Conservation (phyloP, 176 grass and related monocot genomes). For the Miscanthus lutarioriparius region DNA sequence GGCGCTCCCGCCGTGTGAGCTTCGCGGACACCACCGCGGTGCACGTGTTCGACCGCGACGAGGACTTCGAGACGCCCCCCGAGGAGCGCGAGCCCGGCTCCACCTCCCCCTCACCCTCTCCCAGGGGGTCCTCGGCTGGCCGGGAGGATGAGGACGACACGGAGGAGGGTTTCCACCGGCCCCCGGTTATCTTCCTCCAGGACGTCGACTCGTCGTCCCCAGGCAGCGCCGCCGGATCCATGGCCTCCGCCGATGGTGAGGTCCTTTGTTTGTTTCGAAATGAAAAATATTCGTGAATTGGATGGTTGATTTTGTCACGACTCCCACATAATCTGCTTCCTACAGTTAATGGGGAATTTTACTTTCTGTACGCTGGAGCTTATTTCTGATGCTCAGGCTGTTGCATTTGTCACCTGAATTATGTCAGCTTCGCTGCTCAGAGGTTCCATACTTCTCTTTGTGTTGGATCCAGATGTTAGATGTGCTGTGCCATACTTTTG, state of each 20-base stretch:
- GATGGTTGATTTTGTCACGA: neutral
- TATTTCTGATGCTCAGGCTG: neutral
- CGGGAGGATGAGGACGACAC: constrained; percentile 45
- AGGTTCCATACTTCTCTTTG: neutral
- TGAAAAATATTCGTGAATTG: neutral
- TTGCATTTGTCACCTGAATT: constrained; percentile 10
- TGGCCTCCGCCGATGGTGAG: constrained; percentile 73
- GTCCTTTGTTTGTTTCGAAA: neutral
- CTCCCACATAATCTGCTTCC: constrained; percentile 6
- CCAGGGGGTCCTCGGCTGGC: constrained; percentile 17
- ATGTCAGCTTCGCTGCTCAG: constrained; percentile 4
- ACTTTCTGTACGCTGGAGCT: neutral
- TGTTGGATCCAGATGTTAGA: neutral
- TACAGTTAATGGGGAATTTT: neutral
- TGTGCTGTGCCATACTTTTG: neutral
- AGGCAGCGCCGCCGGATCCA: constrained; percentile 65
- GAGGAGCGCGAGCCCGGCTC: constrained; percentile 33
- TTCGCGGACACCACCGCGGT: constrained; percentile 92
- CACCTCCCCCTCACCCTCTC: neutral
- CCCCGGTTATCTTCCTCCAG: constrained; percentile 41
- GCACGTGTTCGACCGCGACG: constrained; percentile 91
- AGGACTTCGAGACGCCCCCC: constrained; percentile 67
- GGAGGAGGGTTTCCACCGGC: constrained; percentile 36
- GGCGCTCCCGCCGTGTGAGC: constrained; percentile 88
- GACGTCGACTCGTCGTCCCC: constrained; percentile 70